These are phyloP conservation scores for Eleusine coracana DNA, from an alignment of 176 grass and related monocot genomes.

Conservation along the genomic window DNA sequence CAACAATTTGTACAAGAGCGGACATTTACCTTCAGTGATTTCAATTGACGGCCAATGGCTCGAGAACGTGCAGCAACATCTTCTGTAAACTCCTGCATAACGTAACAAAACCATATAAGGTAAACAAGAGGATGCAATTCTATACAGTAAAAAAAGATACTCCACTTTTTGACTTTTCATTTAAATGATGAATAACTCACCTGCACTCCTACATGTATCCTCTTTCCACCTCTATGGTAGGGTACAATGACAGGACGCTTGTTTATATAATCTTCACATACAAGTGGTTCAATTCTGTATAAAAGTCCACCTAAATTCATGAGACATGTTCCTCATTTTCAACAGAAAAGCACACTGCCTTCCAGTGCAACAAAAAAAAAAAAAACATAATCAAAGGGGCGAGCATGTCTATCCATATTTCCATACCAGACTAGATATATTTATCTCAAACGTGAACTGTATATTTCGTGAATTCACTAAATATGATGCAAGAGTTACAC, in stretches of 20 bases:
- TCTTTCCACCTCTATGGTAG: conserved; percentile 95
- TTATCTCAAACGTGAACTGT: not conserved
- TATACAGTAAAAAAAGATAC: conserved; percentile 31
- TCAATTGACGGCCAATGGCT: conserved; percentile 51
- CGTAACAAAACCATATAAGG: conserved; percentile 42
- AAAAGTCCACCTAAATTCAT: conserved; percentile 68
- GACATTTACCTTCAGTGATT: conserved; percentile 66
- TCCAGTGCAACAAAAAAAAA: conserved; percentile 30
- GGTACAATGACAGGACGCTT: conserved; percentile 85
- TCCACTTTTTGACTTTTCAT: not conserved
- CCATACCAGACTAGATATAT: conserved; percentile 19
- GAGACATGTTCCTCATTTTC: conserved; percentile 51
- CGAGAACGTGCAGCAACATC: conserved; percentile 64
- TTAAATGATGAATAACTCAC: conserved; percentile 52
- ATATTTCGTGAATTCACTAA: conserved; percentile 27
- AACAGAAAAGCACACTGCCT: conserved; percentile 49
- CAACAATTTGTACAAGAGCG: conserved; percentile 2
- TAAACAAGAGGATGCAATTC: conserved; percentile 32
- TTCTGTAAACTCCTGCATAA: conserved; percentile 80
- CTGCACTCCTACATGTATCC: conserved; percentile 93
- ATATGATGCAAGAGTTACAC: conserved; percentile 3
- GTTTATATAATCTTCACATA: conserved; percentile 88
- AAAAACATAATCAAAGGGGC: conserved; percentile 17
- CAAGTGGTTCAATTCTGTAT: conserved; percentile 97
- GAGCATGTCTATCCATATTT: conserved; percentile 23